Evolutionary conservation across 495 filamentous ascomycete species (phyloP).

Genomic region (Neurospora sp.): DNA sequence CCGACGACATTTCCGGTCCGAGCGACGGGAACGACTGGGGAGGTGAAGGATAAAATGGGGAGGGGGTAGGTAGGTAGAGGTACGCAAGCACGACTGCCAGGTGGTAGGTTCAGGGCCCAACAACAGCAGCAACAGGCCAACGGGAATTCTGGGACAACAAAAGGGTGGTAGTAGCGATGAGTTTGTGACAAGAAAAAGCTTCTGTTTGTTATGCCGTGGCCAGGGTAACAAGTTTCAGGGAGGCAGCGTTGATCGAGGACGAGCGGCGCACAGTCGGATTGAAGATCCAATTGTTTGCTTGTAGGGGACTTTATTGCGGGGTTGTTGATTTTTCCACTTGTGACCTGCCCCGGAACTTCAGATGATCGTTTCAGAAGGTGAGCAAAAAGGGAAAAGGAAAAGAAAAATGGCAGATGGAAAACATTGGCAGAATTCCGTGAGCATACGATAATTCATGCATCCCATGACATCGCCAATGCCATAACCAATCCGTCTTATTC

Average conservation of each 20-base stretch:
- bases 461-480: not conserved
- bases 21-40: not conserved
- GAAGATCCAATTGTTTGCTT: not conserved
- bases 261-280: not conserved
- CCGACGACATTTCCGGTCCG: slow-evolving; percentile 10
- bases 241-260: not conserved
- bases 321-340: not conserved
- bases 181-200: not conserved
- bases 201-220: not conserved
- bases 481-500: not conserved
- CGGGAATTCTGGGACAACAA: not conserved
- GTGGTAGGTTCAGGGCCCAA: not conserved
- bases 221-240: not conserved
- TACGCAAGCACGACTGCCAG: not conserved
- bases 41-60: not conserved
- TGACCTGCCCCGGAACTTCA: not conserved
- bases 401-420: too few relatives aligned
- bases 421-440: too few relatives aligned
- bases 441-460: not conserved
- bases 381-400: not conserved
- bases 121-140: not conserved
- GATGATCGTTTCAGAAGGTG: not conserved
- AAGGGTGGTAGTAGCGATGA: not conserved
- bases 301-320: not conserved
- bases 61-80: too few relatives aligned